Percentiles rank a stretch among this genome's conserved stretches.
Conservation (phyloP, 176 grass and related monocot species). For the Bonia amplexicaulis region DNA sequence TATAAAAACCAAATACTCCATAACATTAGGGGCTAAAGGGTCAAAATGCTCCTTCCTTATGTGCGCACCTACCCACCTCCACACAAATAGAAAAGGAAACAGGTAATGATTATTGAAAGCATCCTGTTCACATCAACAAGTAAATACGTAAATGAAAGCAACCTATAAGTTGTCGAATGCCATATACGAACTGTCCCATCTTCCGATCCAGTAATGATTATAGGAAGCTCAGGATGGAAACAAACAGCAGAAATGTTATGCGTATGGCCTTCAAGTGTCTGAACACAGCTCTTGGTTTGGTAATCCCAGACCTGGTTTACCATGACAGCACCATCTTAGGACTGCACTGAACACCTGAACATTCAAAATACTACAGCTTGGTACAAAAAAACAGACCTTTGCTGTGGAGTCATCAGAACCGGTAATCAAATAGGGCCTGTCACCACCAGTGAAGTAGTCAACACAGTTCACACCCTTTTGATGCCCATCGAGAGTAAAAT, state of each 20-base stretch:
- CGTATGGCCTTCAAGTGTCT: slow-evolving; percentile 97
- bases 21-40: background rate
- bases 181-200: slow-evolving; percentile 96
- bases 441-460: slow-evolving; percentile 98
- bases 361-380: background rate
- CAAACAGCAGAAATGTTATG: slow-evolving; percentile 97
- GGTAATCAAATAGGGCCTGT: slow-evolving; percentile 94
- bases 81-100: background rate
- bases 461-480: slow-evolving; percentile 97
- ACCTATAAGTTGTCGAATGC: slow-evolving; percentile 99
- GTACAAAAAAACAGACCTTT: slow-evolving; percentile 56
- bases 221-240: slow-evolving; percentile 98
- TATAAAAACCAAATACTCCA: background rate
- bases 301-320: slow-evolving; percentile 95
- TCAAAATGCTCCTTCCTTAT: background rate
- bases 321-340: slow-evolving; percentile 18
- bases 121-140: background rate
- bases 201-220: slow-evolving; percentile 96
- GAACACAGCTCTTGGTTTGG: slow-evolving; percentile 97
- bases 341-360: slow-evolving; percentile 3
- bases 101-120: background rate
- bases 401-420: slow-evolving; percentile 98
- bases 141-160: slow-evolving; percentile 7
- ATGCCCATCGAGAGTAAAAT: slow-evolving; percentile 95
- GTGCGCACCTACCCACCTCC: background rate